phyloP scores from a whole-genome alignment of 2,329 filamentous ascomycete genomes.

The Diaporthe vexans region DNA sequence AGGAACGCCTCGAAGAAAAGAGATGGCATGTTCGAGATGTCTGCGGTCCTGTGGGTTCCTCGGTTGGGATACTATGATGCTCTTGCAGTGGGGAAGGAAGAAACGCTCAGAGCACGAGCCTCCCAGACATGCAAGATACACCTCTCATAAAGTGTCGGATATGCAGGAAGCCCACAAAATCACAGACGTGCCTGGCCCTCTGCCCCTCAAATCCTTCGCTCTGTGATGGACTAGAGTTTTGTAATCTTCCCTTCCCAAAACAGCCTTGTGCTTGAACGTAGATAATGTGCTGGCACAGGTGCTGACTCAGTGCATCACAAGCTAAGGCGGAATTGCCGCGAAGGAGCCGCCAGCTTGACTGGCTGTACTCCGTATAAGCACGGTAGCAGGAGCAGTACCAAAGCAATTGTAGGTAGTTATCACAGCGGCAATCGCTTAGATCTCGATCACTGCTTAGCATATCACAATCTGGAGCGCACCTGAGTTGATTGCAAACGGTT shows the following conservation, averaged over 20 bases:
- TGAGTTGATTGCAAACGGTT: constrained; percentile 30
- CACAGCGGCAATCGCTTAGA: not conserved
- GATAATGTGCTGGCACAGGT: not conserved
- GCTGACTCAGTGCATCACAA: constrained; percentile 11
- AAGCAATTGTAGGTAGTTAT: too few relatives aligned
- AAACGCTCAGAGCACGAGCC: not conserved
- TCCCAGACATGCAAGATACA: not conserved
- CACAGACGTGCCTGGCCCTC: too few relatives aligned
- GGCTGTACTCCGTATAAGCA: too few relatives aligned
- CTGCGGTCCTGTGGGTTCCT: too few relatives aligned
- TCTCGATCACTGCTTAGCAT: constrained; percentile 8
- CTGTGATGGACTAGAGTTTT: not conserved
- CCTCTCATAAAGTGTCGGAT: not conserved
- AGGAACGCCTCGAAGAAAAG: too few relatives aligned
- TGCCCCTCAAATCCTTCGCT: too few relatives aligned
- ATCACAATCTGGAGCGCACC: not conserved
- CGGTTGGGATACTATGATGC: not conserved
- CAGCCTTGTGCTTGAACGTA: not conserved
- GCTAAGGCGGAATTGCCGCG: not conserved
- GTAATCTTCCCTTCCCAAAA: not conserved
- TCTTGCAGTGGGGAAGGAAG: not conserved
- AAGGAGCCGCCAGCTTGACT: not conserved
- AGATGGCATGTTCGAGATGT: too few relatives aligned
- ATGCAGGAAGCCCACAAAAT: not conserved
- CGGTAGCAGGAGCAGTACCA: too few relatives aligned